Base-by-base conservation (phyloP, 495 filamentous ascomycete species). In the Penicillium coffeae region DNA sequence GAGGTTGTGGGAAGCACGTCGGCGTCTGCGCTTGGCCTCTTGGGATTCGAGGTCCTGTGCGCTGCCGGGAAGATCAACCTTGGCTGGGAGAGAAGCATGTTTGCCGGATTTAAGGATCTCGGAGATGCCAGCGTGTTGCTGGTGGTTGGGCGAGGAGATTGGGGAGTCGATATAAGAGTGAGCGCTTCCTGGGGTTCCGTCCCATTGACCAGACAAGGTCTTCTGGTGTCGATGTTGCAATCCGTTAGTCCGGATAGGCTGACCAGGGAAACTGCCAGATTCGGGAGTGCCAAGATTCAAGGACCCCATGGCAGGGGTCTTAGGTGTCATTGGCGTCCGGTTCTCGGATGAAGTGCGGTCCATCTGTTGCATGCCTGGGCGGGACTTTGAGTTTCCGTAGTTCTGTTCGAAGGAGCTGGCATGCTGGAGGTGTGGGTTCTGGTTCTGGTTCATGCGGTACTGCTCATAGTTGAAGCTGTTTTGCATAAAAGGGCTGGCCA, bases 1-100 rank as follows among this genome's bases (percentile, higher is more conserved):
- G 37, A 95, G 75, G 58, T 98, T 98, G 71, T 98, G 93, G 1
- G 91, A 96, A 57, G 96, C 93, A 14, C 93, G 82, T 39, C 93
- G 81, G 50, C 90, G 78, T 57, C 90, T 85, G 50, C 88, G 81
- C 77, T 97, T 96, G 56, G 89, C 88, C 71, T 98, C 93, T 60
- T 96, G 91, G 0, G 89, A 79, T 10, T 86, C 82, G 37, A 88
- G 81, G 25, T 72, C 69, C 48, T 71, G 71, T 14, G 66, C 60
- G 32, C 73, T 71, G 8, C 69, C 72, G 6, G 70, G 66, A 10
- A 76, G 71, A 52, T 86, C 83, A 38, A 86, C 83, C 63, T 86
- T 87, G 44, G 82, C 71, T 13, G 84, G 85, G 38, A 87, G 71
- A 7, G 85, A 88, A 30, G 83, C 82, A 62, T 85, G 85, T 52